Evolutionary conservation across 78 protist species (phyloP).

Genomic region (Dictyostelium purpureum): DNA sequence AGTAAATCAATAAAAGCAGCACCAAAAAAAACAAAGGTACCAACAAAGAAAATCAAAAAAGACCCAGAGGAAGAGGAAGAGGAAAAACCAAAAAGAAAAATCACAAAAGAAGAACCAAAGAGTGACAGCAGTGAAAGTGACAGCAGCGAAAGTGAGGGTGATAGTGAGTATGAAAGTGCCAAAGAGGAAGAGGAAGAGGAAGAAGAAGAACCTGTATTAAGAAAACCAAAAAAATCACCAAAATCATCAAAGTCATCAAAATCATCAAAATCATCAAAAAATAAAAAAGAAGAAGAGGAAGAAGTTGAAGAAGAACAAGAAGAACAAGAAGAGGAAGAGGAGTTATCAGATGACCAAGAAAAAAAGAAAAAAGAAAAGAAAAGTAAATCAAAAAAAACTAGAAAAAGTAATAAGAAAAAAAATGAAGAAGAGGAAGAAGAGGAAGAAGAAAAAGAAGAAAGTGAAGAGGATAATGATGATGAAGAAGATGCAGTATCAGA

Average conservation of each 20-base stretch:
- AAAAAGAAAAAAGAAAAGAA: neutral
- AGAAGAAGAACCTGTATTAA: neutral
- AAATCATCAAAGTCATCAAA: neutral
- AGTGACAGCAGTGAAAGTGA: neutral
- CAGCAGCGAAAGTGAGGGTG: neutral
- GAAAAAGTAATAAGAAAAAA: too few species aligned
- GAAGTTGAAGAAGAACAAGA: neutral
- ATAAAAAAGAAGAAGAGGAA: neutral
- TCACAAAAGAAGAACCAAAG: too few species aligned
- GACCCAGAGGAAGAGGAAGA: too few species aligned
- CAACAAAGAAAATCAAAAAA: too few species aligned
- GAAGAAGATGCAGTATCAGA: neutral
- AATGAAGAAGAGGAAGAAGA: neutral
- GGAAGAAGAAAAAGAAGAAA: neutral
- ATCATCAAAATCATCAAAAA: neutral
- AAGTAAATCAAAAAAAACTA: neutral
- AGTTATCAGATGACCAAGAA: neutral
- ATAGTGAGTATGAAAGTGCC: neutral
- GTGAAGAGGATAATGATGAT: neutral
- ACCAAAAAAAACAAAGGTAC: too few species aligned
- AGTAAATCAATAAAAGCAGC: too few species aligned
- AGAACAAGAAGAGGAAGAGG: too few species aligned
- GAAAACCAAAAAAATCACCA: neutral
- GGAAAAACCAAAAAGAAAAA: too few species aligned
- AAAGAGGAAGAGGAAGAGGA: too few species aligned